Evolutionary conservation across 108 stramenopile species (phyloP), one percentile per base, ranked within the genome.

Genomic region (Skeletonema marinoi): DNA sequence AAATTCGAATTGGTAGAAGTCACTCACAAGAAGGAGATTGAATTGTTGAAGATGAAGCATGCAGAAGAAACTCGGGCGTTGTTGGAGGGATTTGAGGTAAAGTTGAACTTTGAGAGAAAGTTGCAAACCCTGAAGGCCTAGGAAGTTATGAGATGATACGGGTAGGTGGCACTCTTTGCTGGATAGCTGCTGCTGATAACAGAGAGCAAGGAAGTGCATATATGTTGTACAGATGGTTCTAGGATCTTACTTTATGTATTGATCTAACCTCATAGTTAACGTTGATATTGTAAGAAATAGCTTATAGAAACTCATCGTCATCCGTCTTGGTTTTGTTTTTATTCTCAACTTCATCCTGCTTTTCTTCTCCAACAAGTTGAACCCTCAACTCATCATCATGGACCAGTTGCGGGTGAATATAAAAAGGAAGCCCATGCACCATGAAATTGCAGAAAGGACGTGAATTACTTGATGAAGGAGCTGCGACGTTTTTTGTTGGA

Each of bases 391-490:
- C 39, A 14, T 77, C 56, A 75, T 90, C 82, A 42, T 70, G 21
- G 16, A 96, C 48, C 4, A 90, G 30, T 66, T 96, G 90, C 4
- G 92, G 90, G 77, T 96, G 95, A 2, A 91, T 80, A 73, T 92
- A 96, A 69, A 92, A 72, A 12, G 84, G 83, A 36, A 69, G 60
- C 3, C 86, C 87, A 35, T 88, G 83, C 32, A 80, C 92, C 35
- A 87, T 60, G 75, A 96, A 94, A 70, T 96, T 96, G 60, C 92
- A 93, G 77, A 96, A 94, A 21, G 95, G 95, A 11, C 93, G 87
- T 17, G 83, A 62, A 60, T 66, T 68, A 21, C 80, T 89, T 35
- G 66, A 70, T 32, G 89, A 86, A 10, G 80, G 70, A 4, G 66
- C 62, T 16, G 82, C 75, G 0, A 91, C 85, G 73, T 90, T 88